These are phyloP conservation scores for Lophiotrema nucula DNA, from an alignment of 495 filamentous ascomycete genomes.

Conservation along the genomic window DNA sequence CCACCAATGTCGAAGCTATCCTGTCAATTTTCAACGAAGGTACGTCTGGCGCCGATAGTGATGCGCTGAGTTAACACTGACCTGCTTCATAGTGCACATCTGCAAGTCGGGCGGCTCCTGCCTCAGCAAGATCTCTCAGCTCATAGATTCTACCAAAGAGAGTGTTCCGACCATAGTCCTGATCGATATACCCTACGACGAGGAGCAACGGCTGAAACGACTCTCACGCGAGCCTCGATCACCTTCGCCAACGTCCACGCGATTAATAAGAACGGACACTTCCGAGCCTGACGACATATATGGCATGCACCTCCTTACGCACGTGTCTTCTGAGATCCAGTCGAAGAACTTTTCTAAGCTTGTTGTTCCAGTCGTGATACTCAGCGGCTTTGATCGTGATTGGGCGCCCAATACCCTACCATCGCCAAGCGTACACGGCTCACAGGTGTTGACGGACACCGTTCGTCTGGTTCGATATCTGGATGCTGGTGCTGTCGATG, in stretches of 20 bases:
- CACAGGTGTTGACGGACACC: constrained; percentile 43
- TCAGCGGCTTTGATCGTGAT: constrained; percentile 36
- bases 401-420: constrained; percentile 28
- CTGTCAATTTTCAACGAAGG: constrained; percentile 40
- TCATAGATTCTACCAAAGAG: constrained; percentile 25
- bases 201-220: constrained; percentile 37
- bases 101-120: constrained; percentile 32
- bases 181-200: constrained; percentile 41
- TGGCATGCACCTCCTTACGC: constrained; percentile 36
- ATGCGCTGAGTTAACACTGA: neutral
- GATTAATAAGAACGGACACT: constrained; percentile 9
- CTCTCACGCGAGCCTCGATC: constrained; percentile 36
- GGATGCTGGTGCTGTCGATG: constrained; percentile 82
- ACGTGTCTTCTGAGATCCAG: constrained; percentile 38
- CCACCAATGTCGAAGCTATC: constrained; percentile 34
- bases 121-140: constrained; percentile 33
- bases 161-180: constrained; percentile 34
- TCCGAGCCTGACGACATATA: constrained; percentile 36
- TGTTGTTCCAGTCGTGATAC: constrained; percentile 36
- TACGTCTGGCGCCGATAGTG: constrained; percentile 8
- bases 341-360: constrained; percentile 34
- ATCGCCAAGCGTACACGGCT: constrained; percentile 33
- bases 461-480: constrained; percentile 64
- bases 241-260: constrained; percentile 30
- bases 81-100: constrained; percentile 30